Evolutionary conservation across 1,139 yeast species (phyloP), one percentile per base, ranked within the genome.

Genomic region (Hansenula anomala): DNA sequence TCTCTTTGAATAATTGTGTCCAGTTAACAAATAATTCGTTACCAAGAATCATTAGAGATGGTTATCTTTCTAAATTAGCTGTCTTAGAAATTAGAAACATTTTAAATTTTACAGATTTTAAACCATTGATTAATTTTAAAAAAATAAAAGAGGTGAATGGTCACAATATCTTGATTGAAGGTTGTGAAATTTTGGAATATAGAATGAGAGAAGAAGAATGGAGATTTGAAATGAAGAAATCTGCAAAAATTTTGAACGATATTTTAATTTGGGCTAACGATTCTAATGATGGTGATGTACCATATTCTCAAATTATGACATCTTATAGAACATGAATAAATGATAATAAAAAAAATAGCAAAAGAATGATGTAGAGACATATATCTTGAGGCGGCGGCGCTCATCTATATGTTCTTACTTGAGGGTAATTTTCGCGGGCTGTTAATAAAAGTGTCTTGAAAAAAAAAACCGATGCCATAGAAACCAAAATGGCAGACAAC

Each of bases 51-150:
- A 62, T 88, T 22, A 71, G 71, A 39, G 58, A 64, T 30, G 70
- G 72, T 32, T 75, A 75, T 49, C 72, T 86, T 41, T 76, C 78
- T 5, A 69, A 69, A 36, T 60, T 90, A 36, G 71, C 81, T 3
- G 97, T 90, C 6, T 68, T 90, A 38, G 97, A 90, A 58, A 69
- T 90, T 28, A 67, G 95, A 42, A 79, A 80, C 42, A 71, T 86
- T 43, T 56, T 67, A 4, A 70, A 71, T 23, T 60, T 89, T 30
- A 73, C 78, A 4, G 71, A 83, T 42, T 69, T 86, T 60, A 66
- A 64, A 38, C 80, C 92, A 2, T 60, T 90, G 4, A 80, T 87
- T 18, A 72, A 73, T 48, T 88, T 80, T 66, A 82, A 80, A 54
- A 68, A 83, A 42, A 67, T 77, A 46, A 83, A 79, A 48, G 76